Evolutionary conservation across 1,139 yeast species (phyloP).

Genomic region (Debaryomycetaceae sp.): DNA sequence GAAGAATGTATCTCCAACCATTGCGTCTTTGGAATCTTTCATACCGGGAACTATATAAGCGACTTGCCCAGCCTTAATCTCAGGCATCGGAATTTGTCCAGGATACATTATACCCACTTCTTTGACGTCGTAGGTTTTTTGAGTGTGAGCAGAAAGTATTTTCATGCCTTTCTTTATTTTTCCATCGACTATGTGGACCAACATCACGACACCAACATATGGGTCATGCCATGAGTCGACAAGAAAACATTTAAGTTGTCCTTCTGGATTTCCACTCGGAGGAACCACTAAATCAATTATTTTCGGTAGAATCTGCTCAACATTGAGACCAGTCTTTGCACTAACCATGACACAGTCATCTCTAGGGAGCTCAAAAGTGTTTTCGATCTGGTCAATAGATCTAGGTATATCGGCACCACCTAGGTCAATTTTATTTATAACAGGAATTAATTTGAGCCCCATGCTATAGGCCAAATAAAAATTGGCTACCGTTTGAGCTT

Average conservation of each 20-base stretch:
- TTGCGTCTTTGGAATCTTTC: constrained; percentile 82
- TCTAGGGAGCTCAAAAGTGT: constrained; percentile 73
- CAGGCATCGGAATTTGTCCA: constrained; percentile 62
- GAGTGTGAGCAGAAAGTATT: constrained; percentile 74
- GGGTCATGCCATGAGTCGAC: constrained; percentile 98
- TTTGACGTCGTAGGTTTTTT: constrained; percentile 74
- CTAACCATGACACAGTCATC: constrained; percentile 83
- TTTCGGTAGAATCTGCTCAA: constrained; percentile 71
- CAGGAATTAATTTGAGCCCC: constrained; percentile 80
- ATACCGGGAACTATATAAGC: constrained; percentile 93
- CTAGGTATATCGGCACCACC: constrained; percentile 82
- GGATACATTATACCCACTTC: constrained; percentile 97
- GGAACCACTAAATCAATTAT: constrained; percentile 74
- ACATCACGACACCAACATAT: constrained; percentile 87
- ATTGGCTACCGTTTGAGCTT: constrained; percentile 97
- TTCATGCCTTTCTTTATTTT: constrained; percentile 67
- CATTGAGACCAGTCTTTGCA: constrained; percentile 87
- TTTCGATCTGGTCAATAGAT: constrained; percentile 79
- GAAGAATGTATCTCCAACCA: constrained; percentile 88
- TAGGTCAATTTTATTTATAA: constrained; percentile 87
- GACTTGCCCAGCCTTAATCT: constrained; percentile 83
- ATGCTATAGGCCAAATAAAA: constrained; percentile 85
- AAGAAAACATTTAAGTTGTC: constrained; percentile 71
- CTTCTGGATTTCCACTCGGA: constrained; percentile 52
- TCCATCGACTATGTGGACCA: constrained; percentile 87